A percentile compares a stretch with the other conserved stretches of the same genome.
phyloP scores from a whole-genome alignment of 2,329 filamentous ascomycete species.

The Penicillium capsulatum region DNA sequence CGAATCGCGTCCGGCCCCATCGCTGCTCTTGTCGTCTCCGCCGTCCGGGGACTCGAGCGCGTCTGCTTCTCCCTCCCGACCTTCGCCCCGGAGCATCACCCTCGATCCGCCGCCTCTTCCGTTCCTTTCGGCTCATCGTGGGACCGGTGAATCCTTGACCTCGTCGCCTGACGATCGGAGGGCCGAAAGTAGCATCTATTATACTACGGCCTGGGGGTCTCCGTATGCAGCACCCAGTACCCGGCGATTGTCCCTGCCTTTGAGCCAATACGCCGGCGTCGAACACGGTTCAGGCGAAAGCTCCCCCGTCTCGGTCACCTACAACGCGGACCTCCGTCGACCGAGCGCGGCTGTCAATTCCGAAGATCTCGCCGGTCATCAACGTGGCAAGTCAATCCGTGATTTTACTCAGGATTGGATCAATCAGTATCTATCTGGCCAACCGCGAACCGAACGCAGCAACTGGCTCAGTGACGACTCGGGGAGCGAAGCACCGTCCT shows the following conservation, averaged over 20 bases:
- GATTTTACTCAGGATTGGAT: slow-evolving; percentile 82
- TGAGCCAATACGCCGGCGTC: slow-evolving; percentile 46
- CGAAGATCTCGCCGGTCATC: slow-evolving; percentile 22
- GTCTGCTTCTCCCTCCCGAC: slow-evolving; percentile 33
- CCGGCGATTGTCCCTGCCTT: slow-evolving; percentile 37
- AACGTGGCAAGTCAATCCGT: slow-evolving; percentile 36
- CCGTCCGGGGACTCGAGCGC: slow-evolving; percentile 37
- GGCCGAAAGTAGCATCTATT: slow-evolving; percentile 51
- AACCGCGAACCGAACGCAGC: slow-evolving; percentile 64
- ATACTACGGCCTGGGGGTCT: slow-evolving; percentile 85
- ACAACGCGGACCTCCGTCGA: slow-evolving; percentile 27
- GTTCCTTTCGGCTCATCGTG: slow-evolving; percentile 31
- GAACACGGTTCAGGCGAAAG: slow-evolving; percentile 31
- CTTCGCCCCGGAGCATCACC: slow-evolving; percentile 25
- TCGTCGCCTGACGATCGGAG: slow-evolving; percentile 41
- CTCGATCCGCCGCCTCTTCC: slow-evolving; percentile 31
- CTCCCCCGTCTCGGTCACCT: slow-evolving; percentile 33
- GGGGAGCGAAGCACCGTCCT: slow-evolving; percentile 69
- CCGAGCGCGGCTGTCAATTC: slow-evolving; percentile 26
- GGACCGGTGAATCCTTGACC: slow-evolving; percentile 34
- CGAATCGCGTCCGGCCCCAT: slow-evolving; percentile 30
- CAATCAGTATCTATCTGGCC: slow-evolving; percentile 72
- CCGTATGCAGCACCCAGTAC: slow-evolving; percentile 68
- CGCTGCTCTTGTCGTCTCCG: slow-evolving; percentile 31
- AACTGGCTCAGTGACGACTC: slow-evolving; percentile 82